Evolutionary conservation across 768 basidiomycete genomes (phyloP), one percentile per base, ranked within the genome.

Genomic region (Amanita thiersii): DNA sequence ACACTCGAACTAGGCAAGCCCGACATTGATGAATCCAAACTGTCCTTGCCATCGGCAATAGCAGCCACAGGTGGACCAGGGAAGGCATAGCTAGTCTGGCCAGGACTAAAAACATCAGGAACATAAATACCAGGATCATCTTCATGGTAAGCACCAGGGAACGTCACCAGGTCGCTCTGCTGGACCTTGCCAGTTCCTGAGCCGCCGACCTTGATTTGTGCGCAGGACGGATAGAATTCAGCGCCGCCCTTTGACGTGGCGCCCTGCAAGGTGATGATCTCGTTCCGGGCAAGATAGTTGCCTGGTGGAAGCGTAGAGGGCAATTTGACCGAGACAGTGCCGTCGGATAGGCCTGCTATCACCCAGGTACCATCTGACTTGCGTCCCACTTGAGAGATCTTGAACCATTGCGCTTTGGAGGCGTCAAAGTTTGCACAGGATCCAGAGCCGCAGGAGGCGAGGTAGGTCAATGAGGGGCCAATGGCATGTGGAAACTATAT

Each of bases 221-320:
- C 66, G 57, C 86, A 90, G 19, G 75, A 73, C 0, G 82, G 79
- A 56, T 90, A 90, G 60, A 87, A 89, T 59, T 90, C 86, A 1
- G 83, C 86, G n/a, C 81, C 82, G 4, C 78, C 77, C 12, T 53
- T 7, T 2, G 52, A 48, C n/a, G 54, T 65, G 5, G 71, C 85
- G 35, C 79, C 68, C 52, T 88, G 86, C 10, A 88, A 73, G 8
- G 81, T 79, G 56, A 88, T 80, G 58, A 88, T 81, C 56, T 89
- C 86, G 56, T 86, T 79, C 1, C 86, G 81, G 53, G 86, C 57
- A 44, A 89, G 65, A 57, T 88, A 88, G 50, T 81, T 74, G 4
- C 86, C 86, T 2, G 80, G 60, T 2, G 75, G 66, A 40, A 89
- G 56, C 32, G 69, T 71, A n/a, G 57, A 46, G 1, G 79, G 79